Evolutionary conservation across 371 early-diverging fungal genomes (phyloP).

Genomic region (Quaeritorhiza haematococci): DNA sequence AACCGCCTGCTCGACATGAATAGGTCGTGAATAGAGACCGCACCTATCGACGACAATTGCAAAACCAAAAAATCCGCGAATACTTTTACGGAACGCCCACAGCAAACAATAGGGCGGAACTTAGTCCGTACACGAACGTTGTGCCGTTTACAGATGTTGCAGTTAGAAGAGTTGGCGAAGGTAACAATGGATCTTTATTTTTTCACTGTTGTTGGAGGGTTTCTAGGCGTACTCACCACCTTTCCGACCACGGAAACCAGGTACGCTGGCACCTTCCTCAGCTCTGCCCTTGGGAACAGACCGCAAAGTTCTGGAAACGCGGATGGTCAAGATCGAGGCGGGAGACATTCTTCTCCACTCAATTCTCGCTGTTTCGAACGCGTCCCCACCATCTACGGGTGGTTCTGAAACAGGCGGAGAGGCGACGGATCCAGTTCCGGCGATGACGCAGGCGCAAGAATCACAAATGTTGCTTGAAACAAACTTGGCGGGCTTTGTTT

Average conservation of each 20-base stretch:
- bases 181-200: conserved; percentile 25
- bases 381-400: conserved; percentile 38
- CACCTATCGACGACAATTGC: conserved; percentile 59
- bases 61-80: conserved; percentile 72
- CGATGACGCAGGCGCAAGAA: conserved; percentile 35
- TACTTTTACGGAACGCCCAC: conserved; percentile 92
- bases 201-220: not conserved
- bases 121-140: conserved; percentile 78
- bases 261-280: conserved; percentile 79
- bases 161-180: conserved; percentile 80
- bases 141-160: conserved; percentile 71
- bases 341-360: conserved; percentile 81
- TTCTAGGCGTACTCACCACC: not conserved
- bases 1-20: not conserved
- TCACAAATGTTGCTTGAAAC: conserved; percentile 55
- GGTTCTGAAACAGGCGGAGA: too few relatives aligned
- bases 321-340: conserved; percentile 74
- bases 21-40: conserved; percentile 81
- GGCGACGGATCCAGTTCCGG: not conserved
- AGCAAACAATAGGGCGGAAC: conserved; percentile 61
- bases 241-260: conserved; percentile 17
- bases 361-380: conserved; percentile 76
- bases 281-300: conserved; percentile 89
- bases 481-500: conserved; percentile 82
- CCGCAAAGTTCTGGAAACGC: conserved; percentile 69